Conservation (phyloP, 1,139 yeast genomes). For the Saccharomyces pastorianus region DNA sequence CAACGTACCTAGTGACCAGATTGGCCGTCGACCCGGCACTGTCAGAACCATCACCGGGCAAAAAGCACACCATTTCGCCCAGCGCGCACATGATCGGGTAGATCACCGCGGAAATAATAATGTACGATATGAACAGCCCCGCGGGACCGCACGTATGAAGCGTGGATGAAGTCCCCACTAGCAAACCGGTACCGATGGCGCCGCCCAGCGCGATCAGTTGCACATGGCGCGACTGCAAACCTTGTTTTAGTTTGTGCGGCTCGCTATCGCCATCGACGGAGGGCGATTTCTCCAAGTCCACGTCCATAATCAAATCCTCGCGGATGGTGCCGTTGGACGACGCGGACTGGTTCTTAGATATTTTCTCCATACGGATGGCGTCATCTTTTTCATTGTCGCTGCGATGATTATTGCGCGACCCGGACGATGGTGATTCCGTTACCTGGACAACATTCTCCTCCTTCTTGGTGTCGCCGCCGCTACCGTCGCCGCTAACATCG, state of each 20-base stretch:
- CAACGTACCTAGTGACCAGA: conserved; percentile 39
- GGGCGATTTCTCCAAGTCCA: background rate
- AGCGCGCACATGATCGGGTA: conserved; percentile 58
- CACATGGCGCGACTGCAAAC: conserved; percentile 54
- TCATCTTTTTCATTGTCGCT: background rate
- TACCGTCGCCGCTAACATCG: background rate
- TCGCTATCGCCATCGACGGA: background rate
- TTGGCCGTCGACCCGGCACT: conserved; percentile 28
- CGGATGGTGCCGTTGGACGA: background rate
- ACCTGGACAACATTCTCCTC: background rate
- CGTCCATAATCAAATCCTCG: background rate
- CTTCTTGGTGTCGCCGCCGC: background rate
- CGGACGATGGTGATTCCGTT: background rate
- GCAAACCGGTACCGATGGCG: conserved; percentile 62
- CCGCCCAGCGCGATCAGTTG: conserved; percentile 84
- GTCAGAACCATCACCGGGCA: conserved; percentile 49
- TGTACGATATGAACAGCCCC: conserved; percentile 40
- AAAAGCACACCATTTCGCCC: conserved; percentile 74
- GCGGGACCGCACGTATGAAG: conserved; percentile 63
- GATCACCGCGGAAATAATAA: conserved; percentile 38
- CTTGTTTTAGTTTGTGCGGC: conserved; percentile 38
- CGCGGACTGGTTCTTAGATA: background rate
- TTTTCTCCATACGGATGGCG: background rate
- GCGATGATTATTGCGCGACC: background rate
- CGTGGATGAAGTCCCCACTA: conserved; percentile 58